Conservation (phyloP, 2,329 filamentous ascomycete species). For the Penicillium sp. region DNA sequence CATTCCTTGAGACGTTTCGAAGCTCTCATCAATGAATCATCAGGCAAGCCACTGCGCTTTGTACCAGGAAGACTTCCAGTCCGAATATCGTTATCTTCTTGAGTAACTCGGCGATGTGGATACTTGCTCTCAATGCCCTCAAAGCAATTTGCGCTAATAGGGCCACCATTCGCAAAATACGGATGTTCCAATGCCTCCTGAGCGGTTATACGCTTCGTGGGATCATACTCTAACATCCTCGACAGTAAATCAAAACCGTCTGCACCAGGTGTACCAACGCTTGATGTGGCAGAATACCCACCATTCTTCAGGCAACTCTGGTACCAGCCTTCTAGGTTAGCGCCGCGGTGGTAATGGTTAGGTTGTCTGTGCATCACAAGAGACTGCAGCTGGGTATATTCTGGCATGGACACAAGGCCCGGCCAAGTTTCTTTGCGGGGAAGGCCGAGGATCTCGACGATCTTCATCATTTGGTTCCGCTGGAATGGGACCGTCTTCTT, state of each 20-base stretch:
- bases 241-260: slow-evolving; percentile 83
- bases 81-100: slow-evolving; percentile 95
- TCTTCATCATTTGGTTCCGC: slow-evolving; percentile 98
- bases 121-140: slow-evolving; percentile 87
- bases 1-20: slow-evolving; percentile 57
- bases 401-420: slow-evolving; percentile 78
- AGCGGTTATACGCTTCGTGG: slow-evolving; percentile 81
- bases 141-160: slow-evolving; percentile 81
- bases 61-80: slow-evolving; percentile 86
- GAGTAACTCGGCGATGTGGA: slow-evolving; percentile 82
- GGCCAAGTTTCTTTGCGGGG: slow-evolving; percentile 90
- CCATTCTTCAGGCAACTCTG: slow-evolving; percentile 66
- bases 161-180: slow-evolving; percentile 74
- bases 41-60: slow-evolving; percentile 81
- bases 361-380: slow-evolving; percentile 46
- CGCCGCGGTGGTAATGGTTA: slow-evolving; percentile 53
- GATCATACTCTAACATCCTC: slow-evolving; percentile 88
- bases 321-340: slow-evolving; percentile 76
- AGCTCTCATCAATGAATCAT: slow-evolving; percentile 69
- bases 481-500: slow-evolving; percentile 98
- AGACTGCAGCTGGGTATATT: slow-evolving; percentile 70
- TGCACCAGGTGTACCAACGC: slow-evolving; percentile 60
- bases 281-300: slow-evolving; percentile 51
- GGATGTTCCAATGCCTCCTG: slow-evolving; percentile 85
- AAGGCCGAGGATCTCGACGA: slow-evolving; percentile 91